Percentiles rank a stretch among this genome's conserved stretches.
Conservation (phyloP, 495 filamentous ascomycete species). For the Jackrogersella multiformis region DNA sequence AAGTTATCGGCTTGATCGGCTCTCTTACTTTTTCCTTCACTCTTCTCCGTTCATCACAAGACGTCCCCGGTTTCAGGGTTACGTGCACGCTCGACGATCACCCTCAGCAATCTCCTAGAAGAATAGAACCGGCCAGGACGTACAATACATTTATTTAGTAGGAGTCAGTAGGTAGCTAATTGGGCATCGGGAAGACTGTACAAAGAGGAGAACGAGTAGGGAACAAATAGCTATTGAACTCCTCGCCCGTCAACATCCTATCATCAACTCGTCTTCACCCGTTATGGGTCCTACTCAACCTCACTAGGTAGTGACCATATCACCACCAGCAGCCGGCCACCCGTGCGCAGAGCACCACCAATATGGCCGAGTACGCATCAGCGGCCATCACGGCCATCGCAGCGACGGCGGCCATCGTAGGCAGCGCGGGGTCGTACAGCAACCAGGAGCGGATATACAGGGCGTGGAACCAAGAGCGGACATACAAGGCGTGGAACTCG, state of each 20-base stretch:
- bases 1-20: background rate
- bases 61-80: background rate
- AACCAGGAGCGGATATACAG: conserved; percentile 17
- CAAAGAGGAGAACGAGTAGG: background rate
- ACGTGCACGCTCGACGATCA: background rate
- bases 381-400: conserved; percentile 23
- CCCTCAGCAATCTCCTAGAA: conserved; percentile 20
- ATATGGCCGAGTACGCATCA: conserved; percentile 27
- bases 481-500: background rate
- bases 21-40: background rate
- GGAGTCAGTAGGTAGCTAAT: background rate
- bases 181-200: no score
- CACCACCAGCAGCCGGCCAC: background rate
- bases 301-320: background rate
- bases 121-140: background rate
- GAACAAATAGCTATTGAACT: background rate
- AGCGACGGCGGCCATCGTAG: conserved; percentile 24
- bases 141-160: conserved; percentile 10
- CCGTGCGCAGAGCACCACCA: background rate
- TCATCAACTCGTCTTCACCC: background rate
- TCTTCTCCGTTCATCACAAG: background rate
- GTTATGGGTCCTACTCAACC: conserved; percentile 4
- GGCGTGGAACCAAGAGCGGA: background rate
- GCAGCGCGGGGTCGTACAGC: conserved; percentile 18
- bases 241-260: background rate